These are phyloP conservation scores for Balansia obtecta DNA, from an alignment of 2,329 filamentous ascomycete genomes.

Conservation along the genomic window DNA sequence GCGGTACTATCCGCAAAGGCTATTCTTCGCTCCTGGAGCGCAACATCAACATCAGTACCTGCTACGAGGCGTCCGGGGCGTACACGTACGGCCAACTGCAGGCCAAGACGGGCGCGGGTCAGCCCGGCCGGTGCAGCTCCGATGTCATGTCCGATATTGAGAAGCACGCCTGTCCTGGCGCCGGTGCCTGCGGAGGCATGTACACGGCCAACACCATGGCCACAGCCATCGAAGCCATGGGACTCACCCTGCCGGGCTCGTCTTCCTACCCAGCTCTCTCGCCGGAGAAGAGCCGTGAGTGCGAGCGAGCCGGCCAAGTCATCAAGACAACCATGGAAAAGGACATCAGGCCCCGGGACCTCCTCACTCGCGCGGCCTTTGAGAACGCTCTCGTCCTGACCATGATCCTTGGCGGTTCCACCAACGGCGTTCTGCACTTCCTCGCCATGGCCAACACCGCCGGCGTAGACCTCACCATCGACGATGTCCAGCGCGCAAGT, in stretches of 20 bases:
- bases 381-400: slow-evolving; percentile 84
- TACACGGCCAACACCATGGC: slow-evolving; percentile 91
- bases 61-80: slow-evolving; percentile 78
- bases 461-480: slow-evolving; percentile 61
- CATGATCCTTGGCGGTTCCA: slow-evolving; percentile 84
- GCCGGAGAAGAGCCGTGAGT: slow-evolving; percentile 78
- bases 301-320: slow-evolving; percentile 64
- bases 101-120: slow-evolving; percentile 48
- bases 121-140: slow-evolving; percentile 53
- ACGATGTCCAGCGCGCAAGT: slow-evolving; percentile 72
- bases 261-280: slow-evolving; percentile 72
- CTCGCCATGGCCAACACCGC: slow-evolving; percentile 84
- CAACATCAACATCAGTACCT: slow-evolving; percentile 77
- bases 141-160: slow-evolving; percentile 81
- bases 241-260: slow-evolving; percentile 71
- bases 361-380: slow-evolving; percentile 69
- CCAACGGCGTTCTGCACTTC: slow-evolving; percentile 80
- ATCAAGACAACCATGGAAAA: slow-evolving; percentile 71
- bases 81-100: slow-evolving; percentile 68
- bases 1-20: slow-evolving; percentile 82
- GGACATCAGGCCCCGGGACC: slow-evolving; percentile 68
- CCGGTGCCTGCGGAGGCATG: slow-evolving; percentile 68
- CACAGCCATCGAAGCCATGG: slow-evolving; percentile 79
- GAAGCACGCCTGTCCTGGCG: slow-evolving; percentile 52
- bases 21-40: slow-evolving; percentile 64